These are phyloP conservation scores for Poterioochromonas sp. DNA, from an alignment of 352 stramenopile genomes.

Conservation along the genomic window DNA sequence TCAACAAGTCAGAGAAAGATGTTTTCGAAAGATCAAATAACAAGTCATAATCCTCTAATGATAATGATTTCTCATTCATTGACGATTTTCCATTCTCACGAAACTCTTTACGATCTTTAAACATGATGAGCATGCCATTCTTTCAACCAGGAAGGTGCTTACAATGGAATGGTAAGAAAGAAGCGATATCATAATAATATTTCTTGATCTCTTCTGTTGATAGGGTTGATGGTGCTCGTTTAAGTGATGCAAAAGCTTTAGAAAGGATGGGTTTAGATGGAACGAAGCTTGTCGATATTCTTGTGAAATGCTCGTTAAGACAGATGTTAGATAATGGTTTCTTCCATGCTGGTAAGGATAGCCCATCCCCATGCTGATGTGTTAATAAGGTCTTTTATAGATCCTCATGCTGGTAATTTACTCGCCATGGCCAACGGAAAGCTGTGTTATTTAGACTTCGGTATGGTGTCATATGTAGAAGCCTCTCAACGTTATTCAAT, in stretches of 20 bases:
- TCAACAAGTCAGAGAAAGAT: too few relatives aligned
- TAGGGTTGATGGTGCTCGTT: conserved; percentile 43
- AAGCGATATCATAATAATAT: conserved; percentile 25
- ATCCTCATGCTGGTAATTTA: conserved; percentile 59
- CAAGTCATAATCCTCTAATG: too few relatives aligned
- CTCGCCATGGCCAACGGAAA: conserved; percentile 58
- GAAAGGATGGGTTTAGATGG: conserved; percentile 39
- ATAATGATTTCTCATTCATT: too few relatives aligned
- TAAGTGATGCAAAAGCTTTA: conserved; percentile 39
- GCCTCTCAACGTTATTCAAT: conserved; percentile 60
- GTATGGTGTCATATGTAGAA: conserved; percentile 69
- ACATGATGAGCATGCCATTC: conserved; percentile 56
- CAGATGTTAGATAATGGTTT: conserved; percentile 72
- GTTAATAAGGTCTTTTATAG: too few relatives aligned
- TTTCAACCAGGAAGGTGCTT: conserved; percentile 66
- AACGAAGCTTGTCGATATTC: conserved; percentile 55
- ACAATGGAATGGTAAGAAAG: conserved; percentile 60
- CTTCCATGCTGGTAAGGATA: conserved; percentile 59
- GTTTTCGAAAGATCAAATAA: too few relatives aligned
- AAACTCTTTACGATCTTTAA: too few relatives aligned
- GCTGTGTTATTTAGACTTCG: conserved; percentile 75
- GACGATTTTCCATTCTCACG: too few relatives aligned
- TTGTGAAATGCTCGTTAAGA: conserved; percentile 62
- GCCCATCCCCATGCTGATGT: too few relatives aligned
- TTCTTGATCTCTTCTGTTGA: background rate